Evolutionary conservation across 208 protist genomes (phyloP), one percentile per base, ranked within the genome.

Genomic region (Trypanosoma theileri): DNA sequence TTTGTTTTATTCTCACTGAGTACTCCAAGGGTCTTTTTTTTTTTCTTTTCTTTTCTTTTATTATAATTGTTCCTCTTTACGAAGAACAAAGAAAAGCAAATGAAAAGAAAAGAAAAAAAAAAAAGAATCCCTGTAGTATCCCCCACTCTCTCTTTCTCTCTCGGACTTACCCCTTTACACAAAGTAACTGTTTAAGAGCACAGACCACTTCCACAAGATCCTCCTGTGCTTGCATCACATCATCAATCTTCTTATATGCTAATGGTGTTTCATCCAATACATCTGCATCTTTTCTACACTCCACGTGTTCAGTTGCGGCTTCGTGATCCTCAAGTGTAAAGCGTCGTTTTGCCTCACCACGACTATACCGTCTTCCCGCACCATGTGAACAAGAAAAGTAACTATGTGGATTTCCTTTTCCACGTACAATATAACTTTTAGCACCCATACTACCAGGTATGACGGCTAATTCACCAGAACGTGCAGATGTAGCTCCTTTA

Each of bases 391-490:
- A 95, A 19, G 81, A 90, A 45, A 74, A 77, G 75, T 92, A 95
- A 68, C 84, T 91, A 0, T 74, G 64, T 12, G 60, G 21, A 59
- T 78, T 95, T 26, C 92, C 92, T 51, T 89, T 92, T 2, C 92
- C 90, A 28, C 81, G 77, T 13, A 97, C 92, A 71, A 97, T 95
- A 79, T 92, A 97, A 73, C 84, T 92, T 44, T 70, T 62, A 0
- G 86, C 82, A 10, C 92, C 92, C 92, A 97, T 97, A 16, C 80
- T 89, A 12, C 92, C 90, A 10, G 92, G 92, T 71, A 97, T 95
- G 26, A 97, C 90, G 19, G 90, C 92, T 8, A 89, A 70, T 53
- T 94, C 83, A 22, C 86, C 92, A 16, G 62, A 26, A 26, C 68
- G 66, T n/a, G 92, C 89, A 0, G 86, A 85, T 31, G 90, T 92